Conservation (phyloP, 2,329 filamentous ascomycete genomes). For the Xylaria sp. region DNA sequence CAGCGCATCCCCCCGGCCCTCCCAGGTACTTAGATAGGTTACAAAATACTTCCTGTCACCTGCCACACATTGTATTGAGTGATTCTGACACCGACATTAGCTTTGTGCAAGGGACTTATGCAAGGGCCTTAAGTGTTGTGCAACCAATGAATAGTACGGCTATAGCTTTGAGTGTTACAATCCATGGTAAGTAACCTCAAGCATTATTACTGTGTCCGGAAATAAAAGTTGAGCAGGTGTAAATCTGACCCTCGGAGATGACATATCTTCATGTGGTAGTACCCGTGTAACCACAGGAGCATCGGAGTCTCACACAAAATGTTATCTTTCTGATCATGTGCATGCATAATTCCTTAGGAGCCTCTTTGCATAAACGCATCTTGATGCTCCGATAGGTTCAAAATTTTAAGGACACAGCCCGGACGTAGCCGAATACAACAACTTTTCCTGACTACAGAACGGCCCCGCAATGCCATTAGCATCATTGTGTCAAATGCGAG, state of each 20-base stretch:
- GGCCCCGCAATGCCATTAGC: too few species aligned
- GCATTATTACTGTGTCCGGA: background rate
- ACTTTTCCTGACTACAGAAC: too few species aligned
- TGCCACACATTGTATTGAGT: background rate
- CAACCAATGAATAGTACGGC: background rate
- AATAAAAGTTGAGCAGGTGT: background rate
- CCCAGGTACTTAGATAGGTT: background rate
- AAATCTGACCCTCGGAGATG: background rate
- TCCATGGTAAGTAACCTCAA: background rate
- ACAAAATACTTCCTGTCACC: background rate
- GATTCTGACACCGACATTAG: background rate
- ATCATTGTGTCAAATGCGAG: too few species aligned
- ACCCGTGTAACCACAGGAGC: too few species aligned
- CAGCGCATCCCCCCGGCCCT: too few species aligned
- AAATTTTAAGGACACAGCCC: too few species aligned
- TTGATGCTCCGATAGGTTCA: too few species aligned
- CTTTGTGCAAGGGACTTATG: background rate
- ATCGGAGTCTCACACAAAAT: too few species aligned
- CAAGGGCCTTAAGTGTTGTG: background rate
- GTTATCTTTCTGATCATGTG: too few species aligned
- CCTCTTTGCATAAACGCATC: too few species aligned
- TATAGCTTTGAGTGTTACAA: background rate
- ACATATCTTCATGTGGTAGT: background rate
- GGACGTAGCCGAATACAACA: too few species aligned
- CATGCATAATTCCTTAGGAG: too few species aligned